Percentiles rank a stretch among this genome's conserved stretches.
phyloP scores from a whole-genome alignment of 495 filamentous ascomycete genomes.

The Podospora bellae-mahoneyi region DNA sequence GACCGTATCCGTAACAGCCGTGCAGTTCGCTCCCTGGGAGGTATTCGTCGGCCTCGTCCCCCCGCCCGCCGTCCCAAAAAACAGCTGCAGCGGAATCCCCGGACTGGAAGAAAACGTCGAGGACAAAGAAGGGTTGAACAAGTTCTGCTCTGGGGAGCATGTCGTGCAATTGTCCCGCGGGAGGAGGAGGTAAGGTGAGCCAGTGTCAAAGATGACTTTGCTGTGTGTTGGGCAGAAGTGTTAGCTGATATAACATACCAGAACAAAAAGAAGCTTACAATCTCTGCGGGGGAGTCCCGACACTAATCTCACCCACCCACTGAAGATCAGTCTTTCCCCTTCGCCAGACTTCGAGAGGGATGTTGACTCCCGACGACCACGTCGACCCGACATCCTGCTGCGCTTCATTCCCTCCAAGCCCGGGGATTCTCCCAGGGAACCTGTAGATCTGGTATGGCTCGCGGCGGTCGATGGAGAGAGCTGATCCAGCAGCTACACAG shows the following conservation, averaged over 20 bases:
- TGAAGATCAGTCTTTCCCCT: constrained; percentile 17
- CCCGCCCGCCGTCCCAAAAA: constrained; percentile 21
- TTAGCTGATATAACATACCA: too few species aligned
- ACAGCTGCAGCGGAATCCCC: background rate
- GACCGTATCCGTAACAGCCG: constrained; percentile 28
- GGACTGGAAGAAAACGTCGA: constrained; percentile 21
- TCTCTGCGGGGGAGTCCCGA: constrained; percentile 28
- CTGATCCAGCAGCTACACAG: background rate
- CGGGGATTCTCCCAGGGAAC: background rate
- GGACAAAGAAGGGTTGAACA: constrained; percentile 21
- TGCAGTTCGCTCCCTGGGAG: constrained; percentile 25
- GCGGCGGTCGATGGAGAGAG: background rate
- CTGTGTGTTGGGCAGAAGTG: constrained; percentile 7
- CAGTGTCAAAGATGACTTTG: constrained; percentile 32
- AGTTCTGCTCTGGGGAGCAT: constrained; percentile 16
- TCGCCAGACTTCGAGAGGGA: constrained; percentile 14
- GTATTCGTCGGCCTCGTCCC: constrained; percentile 17
- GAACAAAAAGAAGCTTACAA: constrained; percentile 18
- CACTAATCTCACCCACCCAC: constrained; percentile 27
- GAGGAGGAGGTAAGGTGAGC: constrained; percentile 24
- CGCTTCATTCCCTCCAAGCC: background rate
- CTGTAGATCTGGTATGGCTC: background rate
- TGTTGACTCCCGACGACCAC: constrained; percentile 6
- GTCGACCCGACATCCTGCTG: background rate
- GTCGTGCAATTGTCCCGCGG: constrained; percentile 25